Evolutionary conservation across 2,329 filamentous ascomycete genomes (phyloP).

Genomic region (Scedosporium apiospermum): DNA sequence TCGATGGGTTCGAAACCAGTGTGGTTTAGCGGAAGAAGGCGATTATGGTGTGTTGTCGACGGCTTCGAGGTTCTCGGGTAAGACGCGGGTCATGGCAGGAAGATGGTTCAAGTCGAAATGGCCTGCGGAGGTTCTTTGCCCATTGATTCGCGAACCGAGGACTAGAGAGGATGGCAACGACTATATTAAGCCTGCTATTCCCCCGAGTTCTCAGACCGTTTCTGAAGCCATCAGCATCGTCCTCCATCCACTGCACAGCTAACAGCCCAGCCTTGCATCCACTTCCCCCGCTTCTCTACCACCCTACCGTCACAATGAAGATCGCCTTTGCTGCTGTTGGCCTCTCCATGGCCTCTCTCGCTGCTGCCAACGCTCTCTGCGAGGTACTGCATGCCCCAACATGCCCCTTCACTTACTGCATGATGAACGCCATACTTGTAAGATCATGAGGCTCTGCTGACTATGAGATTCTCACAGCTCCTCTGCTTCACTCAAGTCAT

Average conservation of each 20-base stretch:
- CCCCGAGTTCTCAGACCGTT: neutral
- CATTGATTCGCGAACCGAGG: too few relatives aligned
- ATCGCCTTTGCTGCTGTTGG: neutral
- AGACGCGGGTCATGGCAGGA: too few relatives aligned
- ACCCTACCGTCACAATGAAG: neutral
- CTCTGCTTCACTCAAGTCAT: neutral
- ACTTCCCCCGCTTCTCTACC: neutral
- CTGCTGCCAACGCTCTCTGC: neutral
- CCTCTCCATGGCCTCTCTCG: neutral
- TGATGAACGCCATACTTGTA: neutral
- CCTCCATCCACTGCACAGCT: neutral
- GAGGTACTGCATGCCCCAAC: neutral
- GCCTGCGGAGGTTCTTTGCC: too few relatives aligned
- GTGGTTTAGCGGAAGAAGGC: too few relatives aligned
- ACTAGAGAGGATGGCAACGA: too few relatives aligned
- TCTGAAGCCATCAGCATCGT: neutral
- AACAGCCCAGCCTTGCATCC: neutral
- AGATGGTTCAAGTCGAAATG: too few relatives aligned
- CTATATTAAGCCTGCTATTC: too few relatives aligned
- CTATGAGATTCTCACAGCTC: neutral
- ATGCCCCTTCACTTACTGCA: neutral
- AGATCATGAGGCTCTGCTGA: neutral
- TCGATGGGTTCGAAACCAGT: too few relatives aligned
- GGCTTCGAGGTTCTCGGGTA: too few relatives aligned
- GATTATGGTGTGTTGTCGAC: too few relatives aligned